Conservation (phyloP, 2,329 filamentous ascomycete genomes). For the Trichophyton rubrum region DNA sequence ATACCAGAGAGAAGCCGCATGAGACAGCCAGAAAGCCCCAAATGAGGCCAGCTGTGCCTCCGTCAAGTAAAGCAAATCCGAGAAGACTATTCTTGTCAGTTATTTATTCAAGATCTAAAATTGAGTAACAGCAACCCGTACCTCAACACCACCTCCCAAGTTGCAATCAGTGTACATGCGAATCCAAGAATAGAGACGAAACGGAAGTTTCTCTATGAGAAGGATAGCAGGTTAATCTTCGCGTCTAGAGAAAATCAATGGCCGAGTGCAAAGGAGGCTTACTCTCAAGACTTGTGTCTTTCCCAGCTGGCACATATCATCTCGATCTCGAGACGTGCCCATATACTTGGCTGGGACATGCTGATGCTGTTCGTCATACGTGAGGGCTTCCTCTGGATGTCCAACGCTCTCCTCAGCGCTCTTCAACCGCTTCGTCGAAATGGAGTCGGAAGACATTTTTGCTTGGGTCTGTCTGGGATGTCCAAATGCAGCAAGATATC, state of each 20-base stretch:
- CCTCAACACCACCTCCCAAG: conserved; percentile 34
- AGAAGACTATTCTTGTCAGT: conserved; percentile 17
- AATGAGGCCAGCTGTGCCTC: conserved; percentile 27
- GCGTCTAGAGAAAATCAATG: not conserved
- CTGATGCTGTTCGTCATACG: conserved; percentile 16
- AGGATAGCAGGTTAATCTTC: not conserved
- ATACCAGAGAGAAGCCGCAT: conserved; percentile 24
- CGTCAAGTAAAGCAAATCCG: conserved; percentile 23
- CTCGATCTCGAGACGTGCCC: conserved; percentile 26
- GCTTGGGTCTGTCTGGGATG: not conserved
- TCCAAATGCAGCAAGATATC: not conserved
- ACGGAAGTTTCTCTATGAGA: conserved; percentile 32
- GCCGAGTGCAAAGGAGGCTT: conserved; percentile 8
- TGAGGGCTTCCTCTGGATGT: not conserved
- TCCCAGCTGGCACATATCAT: conserved; percentile 29
- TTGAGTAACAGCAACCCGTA: conserved; percentile 10
- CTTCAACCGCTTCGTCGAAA: not conserved
- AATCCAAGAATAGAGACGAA: conserved; percentile 36
- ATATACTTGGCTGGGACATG: conserved; percentile 25
- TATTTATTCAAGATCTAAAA: not conserved
- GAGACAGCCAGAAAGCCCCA: conserved; percentile 26
- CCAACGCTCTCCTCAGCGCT: not conserved
- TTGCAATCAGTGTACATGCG: conserved; percentile 32
- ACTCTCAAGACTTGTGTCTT: conserved; percentile 30
- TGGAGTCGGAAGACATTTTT: not conserved